Evolutionary conservation across 176 grass and related monocot genomes (phyloP), one percentile per base, ranked within the genome.

Genomic region (Coix lacrymajobi): DNA sequence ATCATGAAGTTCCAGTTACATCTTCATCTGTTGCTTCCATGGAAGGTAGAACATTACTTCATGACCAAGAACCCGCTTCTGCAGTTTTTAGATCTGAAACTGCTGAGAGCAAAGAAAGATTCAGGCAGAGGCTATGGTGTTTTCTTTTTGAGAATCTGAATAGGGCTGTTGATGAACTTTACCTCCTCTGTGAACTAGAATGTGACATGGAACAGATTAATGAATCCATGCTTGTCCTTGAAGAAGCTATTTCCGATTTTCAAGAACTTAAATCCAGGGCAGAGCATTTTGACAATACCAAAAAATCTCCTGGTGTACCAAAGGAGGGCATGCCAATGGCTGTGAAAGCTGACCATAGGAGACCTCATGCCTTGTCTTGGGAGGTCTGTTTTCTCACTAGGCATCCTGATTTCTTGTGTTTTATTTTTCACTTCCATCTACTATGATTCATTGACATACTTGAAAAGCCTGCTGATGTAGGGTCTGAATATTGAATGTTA

Each of bases 151-250:
- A 98, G 81, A 98, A 95, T 88, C 85, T 98, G 26, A 98, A 98
- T 90, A 95, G 96, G 83, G 82, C 96, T 57, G 89, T 93, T 38
- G 96, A 98, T 88, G 96, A 98, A 89, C 90, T 98, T 78, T 98
- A 98, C 73, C 91, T 98, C 29, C 87, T 98, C 22, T 98, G 96
- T 93, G 96, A 98, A 84, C 85, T 98, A 78, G 96, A 98, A 89
- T 98, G 96, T 85, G 96, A 98, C 77, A 95, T 95, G 93, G 96
- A 98, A 84, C 96, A 98, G 84, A 96, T 98, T 89, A 88, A 98
- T 90, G 96, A 98, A 76, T 94, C 96, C 69, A 88, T 92, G 37
- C 96, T 98, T 80, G 93, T 98, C 79, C 96, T 98, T 80, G 89
- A 93, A 71, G 96, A 98, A 96, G 96, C 91, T 83, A 90, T 84